Evolutionary conservation across 371 early-diverging fungal species (phyloP), one percentile per base, ranked within the genome.

Genomic region (Apophysomyces trapeziformis): DNA sequence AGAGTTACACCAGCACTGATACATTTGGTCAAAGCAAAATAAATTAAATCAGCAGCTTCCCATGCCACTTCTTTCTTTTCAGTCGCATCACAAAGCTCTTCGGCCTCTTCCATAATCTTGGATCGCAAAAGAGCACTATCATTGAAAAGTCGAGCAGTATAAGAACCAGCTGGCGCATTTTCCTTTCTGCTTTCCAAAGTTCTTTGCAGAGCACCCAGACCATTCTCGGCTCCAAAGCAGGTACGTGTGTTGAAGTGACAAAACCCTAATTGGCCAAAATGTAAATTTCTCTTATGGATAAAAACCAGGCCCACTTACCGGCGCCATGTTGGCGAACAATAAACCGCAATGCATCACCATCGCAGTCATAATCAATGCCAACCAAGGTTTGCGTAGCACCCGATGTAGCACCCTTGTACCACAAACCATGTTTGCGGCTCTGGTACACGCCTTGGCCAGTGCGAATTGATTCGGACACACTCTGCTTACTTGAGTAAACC

Each of bases 31-130:
- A 99, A 78, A 5, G 94, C 90, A 85, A 99, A 99, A 83, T 97
- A 99, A 60, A 99, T 86, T 63, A 98, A 77, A 73, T 99, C 99
- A 26, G 99, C 98, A 32, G 97, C 92, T 75, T 99, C 98, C 89
- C 93, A 95, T 5, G 97, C 95, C 68, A 97, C 88, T 3, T 97
- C 94, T 1, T 90, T 88, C 35, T 78, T 78, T 1, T 75, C 77
- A 9, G 70, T 81, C 36, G 99, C 97, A 35, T 93, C 89, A 64
- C 95, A 93, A 32, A 99, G 74, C 77, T 97, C 98, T 9, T 91
- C 87, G 4, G 99, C 99, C 77, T 98, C 98, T 73, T 99, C 99
- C 85, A 93, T 87, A 63, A 99, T 92, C 85, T 99, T 99, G 69
- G 95, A 88, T 59, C 86, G 78, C 45, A 99, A 85, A 41, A 99